Percentiles rank a stretch among this genome's conserved stretches.
Evolutionary conservation across 129 eudicot species (phyloP).

Genomic region (Glebionis coronaria): DNA sequence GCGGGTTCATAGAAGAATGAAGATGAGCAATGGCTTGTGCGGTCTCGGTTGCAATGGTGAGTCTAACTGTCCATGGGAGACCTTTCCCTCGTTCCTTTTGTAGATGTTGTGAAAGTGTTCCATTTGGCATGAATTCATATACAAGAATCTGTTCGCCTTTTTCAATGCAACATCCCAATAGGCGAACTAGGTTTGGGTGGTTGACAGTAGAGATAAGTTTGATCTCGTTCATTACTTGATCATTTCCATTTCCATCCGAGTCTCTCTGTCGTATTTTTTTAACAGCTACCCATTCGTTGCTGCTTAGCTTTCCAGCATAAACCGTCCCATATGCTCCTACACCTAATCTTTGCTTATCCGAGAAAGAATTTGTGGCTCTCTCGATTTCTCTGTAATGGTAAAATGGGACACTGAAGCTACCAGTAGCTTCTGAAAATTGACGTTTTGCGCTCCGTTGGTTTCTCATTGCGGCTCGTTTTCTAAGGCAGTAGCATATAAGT

Average conservation of each 20-base stretch:
- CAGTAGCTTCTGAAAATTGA: slow-evolving; percentile 66
- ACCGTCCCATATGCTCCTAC: slow-evolving; percentile 97
- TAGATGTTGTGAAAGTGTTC: slow-evolving; percentile 86
- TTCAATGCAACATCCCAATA: slow-evolving; percentile 82
- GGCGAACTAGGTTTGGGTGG: slow-evolving; percentile 90
- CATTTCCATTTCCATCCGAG: slow-evolving; percentile 56
- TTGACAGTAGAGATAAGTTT: slow-evolving; percentile 89
- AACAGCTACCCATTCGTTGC: slow-evolving; percentile 83
- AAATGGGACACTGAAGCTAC: slow-evolving; percentile 57
- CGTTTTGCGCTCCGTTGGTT: slow-evolving; percentile 48
- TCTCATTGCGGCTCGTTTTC: slow-evolving; percentile 43
- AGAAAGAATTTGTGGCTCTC: slow-evolving; percentile 74
- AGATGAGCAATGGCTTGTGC: slow-evolving; percentile 91
- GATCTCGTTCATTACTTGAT: slow-evolving; percentile 92
- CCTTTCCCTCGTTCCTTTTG: slow-evolving; percentile 77
- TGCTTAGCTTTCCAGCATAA: slow-evolving; percentile 83
- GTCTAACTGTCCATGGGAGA: slow-evolving; percentile 89
- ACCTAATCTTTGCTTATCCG: slow-evolving; percentile 78
- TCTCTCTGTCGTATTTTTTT: slow-evolving; percentile 69
- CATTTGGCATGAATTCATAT: slow-evolving; percentile 88
- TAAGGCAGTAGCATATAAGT: slow-evolving; percentile 47
- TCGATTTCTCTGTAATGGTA: slow-evolving; percentile 75
- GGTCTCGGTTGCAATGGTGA: slow-evolving; percentile 83
- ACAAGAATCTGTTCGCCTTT: slow-evolving; percentile 92
- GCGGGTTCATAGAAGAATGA: slow-evolving; percentile 85